phyloP scores from a whole-genome alignment of 176 grass and related monocot genomes.

The Aegilops umbellulata region DNA sequence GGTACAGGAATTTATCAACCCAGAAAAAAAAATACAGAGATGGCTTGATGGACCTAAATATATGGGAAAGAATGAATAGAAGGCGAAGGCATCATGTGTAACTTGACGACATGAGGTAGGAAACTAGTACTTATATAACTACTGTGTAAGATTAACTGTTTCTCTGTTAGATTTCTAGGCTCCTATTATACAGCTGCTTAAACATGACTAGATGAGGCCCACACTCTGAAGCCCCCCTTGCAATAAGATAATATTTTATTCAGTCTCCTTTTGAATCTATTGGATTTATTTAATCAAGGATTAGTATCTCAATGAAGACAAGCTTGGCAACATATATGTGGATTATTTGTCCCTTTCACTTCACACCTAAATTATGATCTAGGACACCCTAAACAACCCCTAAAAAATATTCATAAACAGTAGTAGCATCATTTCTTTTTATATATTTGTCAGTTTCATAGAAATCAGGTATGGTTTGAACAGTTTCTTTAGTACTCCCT shows the following conservation, averaged over 20 bases:
- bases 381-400: neutral
- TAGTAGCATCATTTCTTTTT: neutral
- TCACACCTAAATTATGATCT: conserved; percentile 18
- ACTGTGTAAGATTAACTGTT: neutral
- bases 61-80: neutral
- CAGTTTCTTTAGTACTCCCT: neutral
- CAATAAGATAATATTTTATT: conserved; percentile 11
- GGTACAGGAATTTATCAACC: neutral
- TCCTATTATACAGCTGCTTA: neutral
- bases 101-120: neutral
- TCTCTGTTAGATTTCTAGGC: neutral
- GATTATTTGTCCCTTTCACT: conserved; percentile 20
- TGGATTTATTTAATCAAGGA: conserved; percentile 2
- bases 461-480: neutral
- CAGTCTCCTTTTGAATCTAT: conserved; percentile 14
- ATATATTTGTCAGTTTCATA: neutral
- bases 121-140: conserved; percentile 17
- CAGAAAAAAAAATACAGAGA: neutral
- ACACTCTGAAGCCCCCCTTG: neutral
- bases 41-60: neutral
- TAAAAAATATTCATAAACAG: neutral
- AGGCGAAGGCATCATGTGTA: neutral
- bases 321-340: neutral
- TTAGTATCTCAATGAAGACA: conserved; percentile 18
- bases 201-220: conserved; percentile 26